Evolutionary conservation across 129 eudicot species (phyloP).

Genomic region (Chrysanthemum seticuspe): DNA sequence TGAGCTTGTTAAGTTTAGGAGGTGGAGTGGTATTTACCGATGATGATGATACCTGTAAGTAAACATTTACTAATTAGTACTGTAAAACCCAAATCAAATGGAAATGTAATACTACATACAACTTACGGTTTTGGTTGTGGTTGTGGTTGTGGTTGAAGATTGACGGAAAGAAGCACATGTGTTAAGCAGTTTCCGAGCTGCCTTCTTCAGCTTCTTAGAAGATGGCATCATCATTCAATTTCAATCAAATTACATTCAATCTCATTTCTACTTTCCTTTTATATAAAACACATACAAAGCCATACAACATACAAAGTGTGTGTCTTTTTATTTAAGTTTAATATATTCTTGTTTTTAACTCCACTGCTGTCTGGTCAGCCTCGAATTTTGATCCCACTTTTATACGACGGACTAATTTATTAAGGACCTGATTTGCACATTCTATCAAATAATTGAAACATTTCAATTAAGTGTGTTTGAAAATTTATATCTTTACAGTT

Average conservation of each 20-base stretch:
- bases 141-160: constrained; percentile 5
- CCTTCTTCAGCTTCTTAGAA: constrained; percentile 25
- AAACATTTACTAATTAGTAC: too few relatives aligned
- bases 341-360: not conserved
- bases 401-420: not conserved
- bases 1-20: too few relatives aligned
- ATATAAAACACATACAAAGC: not conserved
- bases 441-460: too few relatives aligned
- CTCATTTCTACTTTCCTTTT: not conserved
- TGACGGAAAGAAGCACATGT: constrained; percentile 32
- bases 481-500: too few relatives aligned
- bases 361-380: constrained; percentile 4
- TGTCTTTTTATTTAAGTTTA: constrained; percentile 1
- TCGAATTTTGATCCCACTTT: constrained; percentile 29
- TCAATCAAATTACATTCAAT: not conserved
- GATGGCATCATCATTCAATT: too few relatives aligned
- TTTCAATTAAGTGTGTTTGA: too few relatives aligned
- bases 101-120: not conserved
- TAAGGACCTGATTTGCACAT: too few relatives aligned
- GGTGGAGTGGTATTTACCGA: too few relatives aligned
- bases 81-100: too few relatives aligned
- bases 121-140: not conserved
- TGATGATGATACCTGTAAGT: too few relatives aligned
- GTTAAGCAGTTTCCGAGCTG: constrained; percentile 32
- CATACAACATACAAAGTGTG: not conserved